phyloP scores from a whole-genome alignment of 345 rosid genomes.

The Rhizophora apiculata region DNA sequence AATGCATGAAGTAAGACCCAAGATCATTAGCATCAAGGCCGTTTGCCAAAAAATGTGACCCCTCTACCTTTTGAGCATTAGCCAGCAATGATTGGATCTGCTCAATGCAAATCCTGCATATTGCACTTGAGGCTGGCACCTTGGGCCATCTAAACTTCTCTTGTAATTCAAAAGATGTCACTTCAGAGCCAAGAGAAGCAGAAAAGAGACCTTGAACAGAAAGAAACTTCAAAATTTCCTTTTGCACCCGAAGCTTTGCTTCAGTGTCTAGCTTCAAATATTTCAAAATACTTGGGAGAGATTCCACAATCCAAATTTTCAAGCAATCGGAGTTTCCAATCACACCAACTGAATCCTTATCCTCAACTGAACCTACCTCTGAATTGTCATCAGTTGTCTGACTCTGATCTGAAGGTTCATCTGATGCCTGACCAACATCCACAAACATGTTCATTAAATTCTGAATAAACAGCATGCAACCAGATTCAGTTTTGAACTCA shows the following conservation, averaged over 20 bases:
- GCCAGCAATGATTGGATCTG: conserved; percentile 82
- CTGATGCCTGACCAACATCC: conserved; percentile 69
- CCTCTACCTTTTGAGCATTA: conserved; percentile 68
- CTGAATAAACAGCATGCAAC: conserved; percentile 78
- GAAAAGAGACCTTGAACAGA: conserved; percentile 93
- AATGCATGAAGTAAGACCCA: conserved; percentile 75
- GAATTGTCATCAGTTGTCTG: conserved; percentile 99
- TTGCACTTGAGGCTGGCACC: conserved; percentile 60
- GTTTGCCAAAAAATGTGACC: conserved; percentile 32
- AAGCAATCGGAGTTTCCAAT: conserved; percentile 60
- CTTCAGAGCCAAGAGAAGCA: conserved; percentile 91
- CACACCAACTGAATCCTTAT: conserved; percentile 58
- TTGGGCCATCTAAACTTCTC: conserved; percentile 98
- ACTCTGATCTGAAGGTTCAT: conserved; percentile 96
- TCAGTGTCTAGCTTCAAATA: conserved; percentile 65
- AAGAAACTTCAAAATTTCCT: conserved; percentile 81
- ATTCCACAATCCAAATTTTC: conserved; percentile 88
- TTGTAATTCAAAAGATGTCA: conserved; percentile 91
- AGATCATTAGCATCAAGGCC: conserved; percentile 64
- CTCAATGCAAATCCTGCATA: conserved; percentile 85
- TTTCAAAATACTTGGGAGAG: conserved; percentile 73
- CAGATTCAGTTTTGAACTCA: conserved; percentile 74
- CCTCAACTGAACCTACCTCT: conserved; percentile 77
- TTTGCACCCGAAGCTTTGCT: conserved; percentile 67
- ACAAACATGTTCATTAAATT: conserved; percentile 72